Conservation (phyloP, 495 filamentous ascomycete genomes). For the Talaromyces ruber region DNA sequence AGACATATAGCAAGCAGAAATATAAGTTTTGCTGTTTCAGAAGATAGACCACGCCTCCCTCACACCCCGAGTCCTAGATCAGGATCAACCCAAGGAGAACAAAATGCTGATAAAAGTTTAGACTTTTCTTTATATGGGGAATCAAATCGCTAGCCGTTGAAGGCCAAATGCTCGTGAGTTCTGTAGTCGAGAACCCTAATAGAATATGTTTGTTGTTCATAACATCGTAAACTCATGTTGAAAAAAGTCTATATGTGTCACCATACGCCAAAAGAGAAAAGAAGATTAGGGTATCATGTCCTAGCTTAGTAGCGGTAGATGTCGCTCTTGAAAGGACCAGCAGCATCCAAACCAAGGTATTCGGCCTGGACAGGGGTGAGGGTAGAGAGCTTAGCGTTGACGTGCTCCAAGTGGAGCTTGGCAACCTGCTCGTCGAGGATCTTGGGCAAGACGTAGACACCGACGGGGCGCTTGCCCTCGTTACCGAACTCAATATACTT, state of each 20-base stretch:
- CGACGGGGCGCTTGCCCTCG: slow-evolving; percentile 76
- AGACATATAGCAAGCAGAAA: not conserved
- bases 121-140: slow-evolving; percentile 29
- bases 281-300: slow-evolving; percentile 12
- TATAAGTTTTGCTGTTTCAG: not conserved
- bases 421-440: slow-evolving; percentile 97
- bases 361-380: slow-evolving; percentile 83
- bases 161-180: slow-evolving; percentile 52
- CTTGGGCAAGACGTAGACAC: slow-evolving; percentile 98
- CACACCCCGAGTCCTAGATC: not conserved
- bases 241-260: slow-evolving; percentile 39
- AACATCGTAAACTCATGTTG: slow-evolving; percentile 58
- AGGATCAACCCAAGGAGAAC: slow-evolving; percentile 9
- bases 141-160: slow-evolving; percentile 45
- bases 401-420: slow-evolving; percentile 82
- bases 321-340: slow-evolving; percentile 94
- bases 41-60: not conserved
- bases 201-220: slow-evolving; percentile 39
- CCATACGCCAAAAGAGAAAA: slow-evolving; percentile 33
- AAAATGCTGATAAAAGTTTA: slow-evolving; percentile 25
- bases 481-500: slow-evolving; percentile 97
- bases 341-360: slow-evolving; percentile 75
- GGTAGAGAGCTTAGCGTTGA: slow-evolving; percentile 87
- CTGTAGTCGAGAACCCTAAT: slow-evolving; percentile 37
- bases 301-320: slow-evolving; percentile 48